Evolutionary conservation across 495 filamentous ascomycete genomes (phyloP).

Genomic region (Trichoderma virens): DNA sequence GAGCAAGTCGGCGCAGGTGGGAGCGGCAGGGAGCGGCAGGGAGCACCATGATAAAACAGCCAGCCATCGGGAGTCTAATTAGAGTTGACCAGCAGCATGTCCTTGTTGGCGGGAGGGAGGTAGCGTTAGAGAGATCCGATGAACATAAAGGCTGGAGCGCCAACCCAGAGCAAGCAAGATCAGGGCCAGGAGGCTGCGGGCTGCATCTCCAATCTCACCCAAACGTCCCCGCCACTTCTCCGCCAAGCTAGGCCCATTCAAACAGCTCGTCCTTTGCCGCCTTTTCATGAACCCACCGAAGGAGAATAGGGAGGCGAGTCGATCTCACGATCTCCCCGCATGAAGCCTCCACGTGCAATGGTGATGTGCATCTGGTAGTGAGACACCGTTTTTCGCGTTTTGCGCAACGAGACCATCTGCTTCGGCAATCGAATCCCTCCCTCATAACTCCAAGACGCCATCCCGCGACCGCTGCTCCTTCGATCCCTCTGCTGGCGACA

Average conservation of each 20-base stretch:
- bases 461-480: background rate
- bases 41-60: background rate
- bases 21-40: background rate
- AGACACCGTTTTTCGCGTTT: background rate
- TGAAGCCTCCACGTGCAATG: conserved; percentile 1
- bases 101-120: conserved; percentile 1
- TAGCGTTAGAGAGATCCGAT: background rate
- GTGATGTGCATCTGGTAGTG: background rate
- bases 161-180: background rate
- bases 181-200: background rate
- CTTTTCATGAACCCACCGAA: background rate
- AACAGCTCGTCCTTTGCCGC: background rate
- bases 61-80: background rate
- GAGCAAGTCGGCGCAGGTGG: background rate
- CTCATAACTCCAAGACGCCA: background rate
- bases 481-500: background rate
- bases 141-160: conserved; percentile 2
- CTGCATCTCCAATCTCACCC: conserved; percentile 5
- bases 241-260: background rate
- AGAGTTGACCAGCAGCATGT: conserved; percentile 9
- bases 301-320: background rate
- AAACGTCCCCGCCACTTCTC: background rate
- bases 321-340: conserved; percentile 4
- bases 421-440: background rate
- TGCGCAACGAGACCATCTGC: background rate